A percentile compares a stretch with the other conserved stretches of the same genome.
These are phyloP conservation scores for Tephrocybe sp. DNA, from an alignment of 768 basidiomycete species.

Conservation along the genomic window DNA sequence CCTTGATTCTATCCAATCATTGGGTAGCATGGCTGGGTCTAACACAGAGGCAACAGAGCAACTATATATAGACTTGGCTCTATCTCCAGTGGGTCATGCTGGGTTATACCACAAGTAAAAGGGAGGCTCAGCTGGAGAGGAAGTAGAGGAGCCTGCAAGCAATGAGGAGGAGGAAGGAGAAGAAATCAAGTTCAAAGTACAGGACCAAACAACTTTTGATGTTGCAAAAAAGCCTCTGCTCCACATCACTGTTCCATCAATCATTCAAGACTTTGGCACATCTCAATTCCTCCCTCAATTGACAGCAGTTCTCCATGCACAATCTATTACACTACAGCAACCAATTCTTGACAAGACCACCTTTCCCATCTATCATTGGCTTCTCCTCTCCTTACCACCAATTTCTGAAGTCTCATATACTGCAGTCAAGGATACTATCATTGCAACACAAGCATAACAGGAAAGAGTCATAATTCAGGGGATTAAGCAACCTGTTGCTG, in stretches of 20 bases:
- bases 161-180: no score
- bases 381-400: conserved; percentile 16
- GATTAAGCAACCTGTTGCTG: conserved; percentile 15
- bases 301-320: conserved; percentile 3
- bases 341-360: no score
- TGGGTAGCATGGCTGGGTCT: no score
- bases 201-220: no score
- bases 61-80: no score
- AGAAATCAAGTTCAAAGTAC: no score
- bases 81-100: conserved; percentile 29
- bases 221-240: no score
- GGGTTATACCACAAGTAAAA: conserved; percentile 4
- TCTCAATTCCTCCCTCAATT: conserved; percentile 15
- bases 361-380: conserved; percentile 21
- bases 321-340: conserved; percentile 5
- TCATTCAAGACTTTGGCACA: conserved; percentile 12
- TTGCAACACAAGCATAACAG: conserved; percentile 9
- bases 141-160: neutral
- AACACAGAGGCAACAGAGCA: no score
- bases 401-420: conserved; percentile 17
- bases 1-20: no score
- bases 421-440: no score
- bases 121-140: neutral
- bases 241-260: conserved; percentile 5
- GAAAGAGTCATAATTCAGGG: conserved; percentile 10